Evolutionary conservation across 2,329 filamentous ascomycete species (phyloP).

Genomic region (Xylaria sp.): DNA sequence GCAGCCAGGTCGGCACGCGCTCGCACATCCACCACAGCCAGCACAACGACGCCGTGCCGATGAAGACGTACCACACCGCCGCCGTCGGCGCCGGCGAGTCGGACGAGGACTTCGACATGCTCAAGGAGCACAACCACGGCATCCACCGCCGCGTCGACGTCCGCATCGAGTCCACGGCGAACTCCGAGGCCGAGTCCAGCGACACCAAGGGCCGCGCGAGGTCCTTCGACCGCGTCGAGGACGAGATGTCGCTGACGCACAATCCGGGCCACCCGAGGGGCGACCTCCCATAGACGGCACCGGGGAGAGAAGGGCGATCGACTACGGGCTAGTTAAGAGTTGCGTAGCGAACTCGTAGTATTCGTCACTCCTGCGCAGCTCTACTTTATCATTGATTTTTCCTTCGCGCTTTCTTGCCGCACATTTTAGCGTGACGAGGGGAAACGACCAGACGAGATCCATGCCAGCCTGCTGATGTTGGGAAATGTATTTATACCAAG

Average conservation of each 20-base stretch:
- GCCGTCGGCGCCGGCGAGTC: constrained; percentile 2
- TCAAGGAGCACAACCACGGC: constrained; percentile 1
- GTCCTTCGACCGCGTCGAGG: constrained; percentile 10
- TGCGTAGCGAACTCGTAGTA: too few relatives aligned
- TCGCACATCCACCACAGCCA: not conserved
- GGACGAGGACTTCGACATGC: constrained; percentile 9
- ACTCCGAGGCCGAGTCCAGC: constrained; percentile 9
- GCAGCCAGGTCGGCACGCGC: not conserved
- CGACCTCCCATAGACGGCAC: not conserved
- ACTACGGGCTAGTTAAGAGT: too few relatives aligned
- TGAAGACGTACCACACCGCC: constrained; percentile 17
- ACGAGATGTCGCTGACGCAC: constrained; percentile 12
- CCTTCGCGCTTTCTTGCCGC: too few relatives aligned
- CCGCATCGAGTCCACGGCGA: constrained; percentile 10
- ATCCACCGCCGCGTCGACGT: constrained; percentile 18
- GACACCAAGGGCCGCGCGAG: not conserved
- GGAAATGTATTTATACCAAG: too few relatives aligned
- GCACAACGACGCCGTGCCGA: constrained; percentile 6
- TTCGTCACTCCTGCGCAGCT: too few relatives aligned
- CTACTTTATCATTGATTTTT: too few relatives aligned
- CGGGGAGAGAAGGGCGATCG: too few relatives aligned
- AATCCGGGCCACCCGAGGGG: constrained; percentile 13
- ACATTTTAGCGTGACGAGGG: too few relatives aligned
- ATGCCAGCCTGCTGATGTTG: too few relatives aligned
- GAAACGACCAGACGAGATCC: too few relatives aligned